These are phyloP conservation scores for Angomonas deanei DNA, from an alignment of 208 protist species.

Conservation along the genomic window DNA sequence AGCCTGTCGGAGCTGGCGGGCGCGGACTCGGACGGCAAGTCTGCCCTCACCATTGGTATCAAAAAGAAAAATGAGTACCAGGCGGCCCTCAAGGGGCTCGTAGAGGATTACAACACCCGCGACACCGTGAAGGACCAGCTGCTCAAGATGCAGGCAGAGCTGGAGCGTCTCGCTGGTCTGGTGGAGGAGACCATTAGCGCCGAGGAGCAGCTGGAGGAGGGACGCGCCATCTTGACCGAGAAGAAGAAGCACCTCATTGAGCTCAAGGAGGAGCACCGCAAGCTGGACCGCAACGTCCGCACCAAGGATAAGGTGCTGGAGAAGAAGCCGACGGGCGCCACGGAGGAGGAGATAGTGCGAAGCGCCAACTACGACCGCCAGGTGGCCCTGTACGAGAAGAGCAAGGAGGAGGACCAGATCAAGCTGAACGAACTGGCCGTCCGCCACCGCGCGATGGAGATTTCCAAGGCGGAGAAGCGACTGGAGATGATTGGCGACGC, in stretches of 20 bases:
- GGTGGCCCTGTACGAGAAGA: slow-evolving; percentile 46
- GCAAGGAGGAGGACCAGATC: slow-evolving; percentile 44
- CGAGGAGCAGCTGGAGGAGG: slow-evolving; percentile 45
- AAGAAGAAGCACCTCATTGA: slow-evolving; percentile 42
- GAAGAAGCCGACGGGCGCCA: slow-evolving; percentile 28
- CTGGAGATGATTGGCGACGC: slow-evolving; percentile 74
- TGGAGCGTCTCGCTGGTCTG: slow-evolving; percentile 33
- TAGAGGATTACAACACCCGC: slow-evolving; percentile 30
- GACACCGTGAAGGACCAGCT: slow-evolving; percentile 39
- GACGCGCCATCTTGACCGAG: slow-evolving; percentile 39
- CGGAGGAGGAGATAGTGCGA: slow-evolving; percentile 40
- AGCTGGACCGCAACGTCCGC: slow-evolving; percentile 21
- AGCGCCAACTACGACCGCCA: slow-evolving; percentile 53
- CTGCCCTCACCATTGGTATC: slow-evolving; percentile 7
- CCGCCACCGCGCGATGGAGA: slow-evolving; percentile 59
- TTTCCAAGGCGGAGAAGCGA: slow-evolving; percentile 61
- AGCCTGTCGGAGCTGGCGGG: slow-evolving; percentile 27
- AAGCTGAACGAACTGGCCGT: slow-evolving; percentile 55
- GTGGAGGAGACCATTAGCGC: slow-evolving; percentile 42
- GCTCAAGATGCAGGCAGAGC: slow-evolving; percentile 33
- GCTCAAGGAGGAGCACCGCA: slow-evolving; percentile 28
- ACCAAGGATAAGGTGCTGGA: slow-evolving; percentile 50
- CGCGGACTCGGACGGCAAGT: slow-evolving; percentile 25
- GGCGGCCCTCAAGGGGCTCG: slow-evolving; percentile 16
- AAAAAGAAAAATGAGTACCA: slow-evolving; percentile 31